Conservation (phyloP, 164 flowering plant genomes). For the Platanus orientalis region DNA sequence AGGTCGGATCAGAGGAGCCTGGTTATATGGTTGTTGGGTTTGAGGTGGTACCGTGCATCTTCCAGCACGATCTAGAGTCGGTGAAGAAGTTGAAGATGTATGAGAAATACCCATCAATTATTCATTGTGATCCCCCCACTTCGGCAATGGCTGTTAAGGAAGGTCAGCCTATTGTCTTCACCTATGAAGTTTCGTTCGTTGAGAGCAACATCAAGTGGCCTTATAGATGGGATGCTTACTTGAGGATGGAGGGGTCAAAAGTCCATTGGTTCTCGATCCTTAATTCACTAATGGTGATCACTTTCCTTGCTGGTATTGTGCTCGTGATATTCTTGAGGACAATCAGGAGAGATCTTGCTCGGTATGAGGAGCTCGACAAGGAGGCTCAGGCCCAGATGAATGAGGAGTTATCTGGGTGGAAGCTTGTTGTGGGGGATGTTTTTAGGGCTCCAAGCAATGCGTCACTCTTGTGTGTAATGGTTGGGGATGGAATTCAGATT, state of each 20-base stretch:
- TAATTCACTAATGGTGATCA: slow-evolving; percentile 82
- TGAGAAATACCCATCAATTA: slow-evolving; percentile 42
- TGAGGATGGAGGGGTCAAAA: slow-evolving; percentile 86
- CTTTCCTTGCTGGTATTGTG: slow-evolving; percentile 86
- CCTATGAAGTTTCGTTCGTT: slow-evolving; percentile 67
- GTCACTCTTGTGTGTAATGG: slow-evolving; percentile 62
- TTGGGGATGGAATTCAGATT: slow-evolving; percentile 82
- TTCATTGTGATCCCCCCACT: slow-evolving; percentile 56
- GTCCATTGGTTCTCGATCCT: slow-evolving; percentile 91
- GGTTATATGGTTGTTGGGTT: slow-evolving; percentile 90
- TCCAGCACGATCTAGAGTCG: slow-evolving; percentile 39
- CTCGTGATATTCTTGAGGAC: slow-evolving; percentile 83
- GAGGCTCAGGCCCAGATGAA: slow-evolving; percentile 93
- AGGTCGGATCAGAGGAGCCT: slow-evolving; percentile 38
- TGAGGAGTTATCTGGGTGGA: slow-evolving; percentile 91
- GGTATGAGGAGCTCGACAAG: slow-evolving; percentile 86
- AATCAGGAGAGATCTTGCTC: slow-evolving; percentile 69
- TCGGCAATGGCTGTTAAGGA: slow-evolving; percentile 62
- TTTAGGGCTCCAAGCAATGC: slow-evolving; percentile 69
- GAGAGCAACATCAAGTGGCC: slow-evolving; percentile 90
- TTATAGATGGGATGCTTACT: slow-evolving; percentile 87
- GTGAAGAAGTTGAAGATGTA: slow-evolving; percentile 55
- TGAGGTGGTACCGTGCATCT: slow-evolving; percentile 73
- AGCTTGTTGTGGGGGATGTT: slow-evolving; percentile 84
- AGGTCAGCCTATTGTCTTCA: slow-evolving; percentile 55